phyloP scores from a whole-genome alignment of 306 rosid genomes.

The Delonix regia region DNA sequence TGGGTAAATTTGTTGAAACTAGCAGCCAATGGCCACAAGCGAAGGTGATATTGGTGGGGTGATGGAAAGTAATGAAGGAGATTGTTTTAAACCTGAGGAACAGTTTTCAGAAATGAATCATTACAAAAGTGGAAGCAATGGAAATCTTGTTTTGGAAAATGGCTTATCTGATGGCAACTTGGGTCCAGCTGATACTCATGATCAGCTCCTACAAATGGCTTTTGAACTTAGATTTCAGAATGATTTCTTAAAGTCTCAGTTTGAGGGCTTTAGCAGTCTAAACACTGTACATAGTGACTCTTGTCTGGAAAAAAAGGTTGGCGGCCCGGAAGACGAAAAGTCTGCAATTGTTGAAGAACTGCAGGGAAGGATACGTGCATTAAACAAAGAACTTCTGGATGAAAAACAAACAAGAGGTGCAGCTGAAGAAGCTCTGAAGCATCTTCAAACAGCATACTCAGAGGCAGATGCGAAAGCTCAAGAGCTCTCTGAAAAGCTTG shows the following conservation, averaged over 20 bases:
- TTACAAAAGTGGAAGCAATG: conserved; percentile 40
- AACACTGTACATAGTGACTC: conserved; percentile 37
- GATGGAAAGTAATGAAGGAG: conserved; percentile 47
- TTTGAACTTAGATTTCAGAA: conserved; percentile 76
- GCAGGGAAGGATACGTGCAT: conserved; percentile 55
- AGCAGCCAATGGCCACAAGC: conserved; percentile 48
- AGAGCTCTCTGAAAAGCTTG: conserved; percentile 80
- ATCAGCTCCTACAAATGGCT: conserved; percentile 68
- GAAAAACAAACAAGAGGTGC: conserved; percentile 88
- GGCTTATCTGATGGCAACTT: conserved; percentile 44
- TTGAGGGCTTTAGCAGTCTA: conserved; percentile 54
- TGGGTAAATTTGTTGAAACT: conserved; percentile 29
- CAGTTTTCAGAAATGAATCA: conserved; percentile 36
- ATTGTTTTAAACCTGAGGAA: conserved; percentile 39
- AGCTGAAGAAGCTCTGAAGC: conserved; percentile 89
- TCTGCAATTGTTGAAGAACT: conserved; percentile 57
- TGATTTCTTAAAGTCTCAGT: conserved; percentile 82
- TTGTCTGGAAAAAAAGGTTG: conserved; percentile 39
- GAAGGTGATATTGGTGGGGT: conserved; percentile 45
- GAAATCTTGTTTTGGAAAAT: conserved; percentile 44
- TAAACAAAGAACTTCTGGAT: conserved; percentile 66
- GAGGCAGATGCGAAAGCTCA: conserved; percentile 81
- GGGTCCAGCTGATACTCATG: conserved; percentile 48
- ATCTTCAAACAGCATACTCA: conserved; percentile 63
- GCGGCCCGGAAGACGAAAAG: conserved; percentile 41